Evolutionary conservation across 306 rosid genomes (phyloP).

Genomic region (Canavalia gladiata): DNA sequence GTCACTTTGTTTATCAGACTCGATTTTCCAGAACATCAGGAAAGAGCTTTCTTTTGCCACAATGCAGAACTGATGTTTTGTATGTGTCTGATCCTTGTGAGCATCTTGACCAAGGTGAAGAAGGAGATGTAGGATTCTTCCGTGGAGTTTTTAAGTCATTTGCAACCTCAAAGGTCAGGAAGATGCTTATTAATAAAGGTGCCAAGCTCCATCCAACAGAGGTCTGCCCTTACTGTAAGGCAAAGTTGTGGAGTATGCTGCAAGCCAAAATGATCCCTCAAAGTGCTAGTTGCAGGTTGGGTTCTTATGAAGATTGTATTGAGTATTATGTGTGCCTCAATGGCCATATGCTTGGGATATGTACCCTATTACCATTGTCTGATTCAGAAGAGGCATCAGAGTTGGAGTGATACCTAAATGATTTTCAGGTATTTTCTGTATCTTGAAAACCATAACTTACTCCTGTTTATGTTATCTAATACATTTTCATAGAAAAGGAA

Average conservation of each 20-base stretch:
- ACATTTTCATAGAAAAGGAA: not conserved
- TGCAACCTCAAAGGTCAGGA: slow-evolving; percentile 75
- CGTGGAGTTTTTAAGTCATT: slow-evolving; percentile 95
- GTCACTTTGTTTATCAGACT: slow-evolving; percentile 86
- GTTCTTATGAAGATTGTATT: slow-evolving; percentile 77
- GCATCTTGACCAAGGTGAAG: slow-evolving; percentile 96
- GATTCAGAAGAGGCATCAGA: slow-evolving; percentile 89
- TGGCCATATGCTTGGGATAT: slow-evolving; percentile 90
- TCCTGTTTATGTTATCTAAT: not conserved
- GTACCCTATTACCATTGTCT: slow-evolving; percentile 87
- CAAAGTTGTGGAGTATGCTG: slow-evolving; percentile 94
- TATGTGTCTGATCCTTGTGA: slow-evolving; percentile 97
- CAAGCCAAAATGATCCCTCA: slow-evolving; percentile 94
- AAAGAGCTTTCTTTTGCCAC: slow-evolving; percentile 90
- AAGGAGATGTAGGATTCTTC: slow-evolving; percentile 92
- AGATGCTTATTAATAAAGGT: slow-evolving; percentile 76
- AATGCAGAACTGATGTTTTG: slow-evolving; percentile 90
- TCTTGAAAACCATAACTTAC: slow-evolving; percentile 22
- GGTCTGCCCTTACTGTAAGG: slow-evolving; percentile 95
- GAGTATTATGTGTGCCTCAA: slow-evolving; percentile 97
- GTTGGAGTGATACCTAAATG: slow-evolving; percentile 53
- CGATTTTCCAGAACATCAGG: slow-evolving; percentile 96
- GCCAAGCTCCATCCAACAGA: slow-evolving; percentile 90
- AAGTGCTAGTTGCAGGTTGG: slow-evolving; percentile 92
- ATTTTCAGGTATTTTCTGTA: slow-evolving; percentile 58